These are phyloP conservation scores for Lactifluus echinatus DNA, from an alignment of 768 basidiomycete species.

Conservation along the genomic window DNA sequence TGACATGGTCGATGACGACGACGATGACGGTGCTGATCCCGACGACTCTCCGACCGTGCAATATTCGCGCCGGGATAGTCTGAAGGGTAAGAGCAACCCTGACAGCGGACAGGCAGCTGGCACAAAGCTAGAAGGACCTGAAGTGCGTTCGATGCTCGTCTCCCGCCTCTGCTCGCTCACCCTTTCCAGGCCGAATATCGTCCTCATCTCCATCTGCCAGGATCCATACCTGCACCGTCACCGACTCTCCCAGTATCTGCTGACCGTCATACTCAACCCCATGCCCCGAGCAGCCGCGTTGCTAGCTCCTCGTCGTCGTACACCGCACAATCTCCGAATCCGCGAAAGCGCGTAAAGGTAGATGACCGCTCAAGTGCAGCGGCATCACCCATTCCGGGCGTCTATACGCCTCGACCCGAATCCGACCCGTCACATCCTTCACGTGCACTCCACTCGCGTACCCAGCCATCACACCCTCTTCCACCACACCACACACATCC, in stretches of 20 bases:
- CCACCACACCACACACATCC: not conserved
- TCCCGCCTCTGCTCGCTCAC: not conserved
- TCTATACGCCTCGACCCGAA: constrained; percentile 4
- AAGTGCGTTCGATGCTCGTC: constrained; percentile 20
- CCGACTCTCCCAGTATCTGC: constrained; percentile 25
- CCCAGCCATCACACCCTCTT: not conserved
- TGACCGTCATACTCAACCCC: constrained; percentile 22
- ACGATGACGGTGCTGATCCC: constrained; percentile 16
- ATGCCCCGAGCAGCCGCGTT: constrained; percentile 18
- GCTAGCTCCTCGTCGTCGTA: constrained; percentile 7
- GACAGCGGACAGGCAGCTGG: constrained; percentile 12
- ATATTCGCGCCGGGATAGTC: constrained; percentile 18
- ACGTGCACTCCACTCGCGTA: not conserved
- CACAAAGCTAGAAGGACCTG: constrained; percentile 14
- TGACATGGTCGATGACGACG: constrained; percentile 31
- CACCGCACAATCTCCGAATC: constrained; percentile 9
- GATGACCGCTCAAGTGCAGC: not conserved
- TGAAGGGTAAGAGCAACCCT: constrained; percentile 14
- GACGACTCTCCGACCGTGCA: constrained; percentile 11
- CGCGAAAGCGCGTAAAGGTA: constrained; percentile 11
- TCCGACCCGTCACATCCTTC: not conserved
- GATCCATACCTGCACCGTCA: not conserved
- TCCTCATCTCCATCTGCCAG: constrained; percentile 12
- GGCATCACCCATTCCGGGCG: constrained; percentile 1
- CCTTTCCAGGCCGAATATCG: constrained; percentile 22